Evolutionary conservation across 2,329 filamentous ascomycete species (phyloP), one percentile per base, ranked within the genome.

Genomic region (Pseudogymnoascus sp.): DNA sequence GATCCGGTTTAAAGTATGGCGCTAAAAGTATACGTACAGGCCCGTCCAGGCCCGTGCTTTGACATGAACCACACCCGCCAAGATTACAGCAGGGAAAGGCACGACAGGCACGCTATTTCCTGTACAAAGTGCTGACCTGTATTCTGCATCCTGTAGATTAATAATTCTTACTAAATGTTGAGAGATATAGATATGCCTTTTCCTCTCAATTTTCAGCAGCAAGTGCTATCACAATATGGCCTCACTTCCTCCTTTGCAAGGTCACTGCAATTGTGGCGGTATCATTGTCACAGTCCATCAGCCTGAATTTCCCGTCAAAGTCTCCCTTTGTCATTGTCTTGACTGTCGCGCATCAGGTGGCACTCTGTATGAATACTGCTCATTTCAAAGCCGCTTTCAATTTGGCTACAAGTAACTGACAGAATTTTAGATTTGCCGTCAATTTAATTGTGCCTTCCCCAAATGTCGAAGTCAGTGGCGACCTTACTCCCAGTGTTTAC

Each of bases 211-310:
- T 48, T 48, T 10, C 29, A 4, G 7, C 25, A 15, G 12, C 42
- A 29, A 29, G 10, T 48, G 13, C 29, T 48, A 27, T 44, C 25
- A 29, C 42, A 15, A 15, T 29, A 48, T 48, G 42, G 42, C 42
- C 13, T n/a, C 42, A 48, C 42, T 48, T 48, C 25, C 25, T 29
- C 42, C 25, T 15, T 29, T 48, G 27, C 13, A 48, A 29, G 64
- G 64, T 12, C 59, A 58, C 42, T 66, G 64, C 10, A 66, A 66
- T 29, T 66, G 63, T 42, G 64, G 64, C 0, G 51, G 39, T 15
- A 66, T 66, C 36, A 41, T 59, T 15, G 44, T 66, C 35, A 63
- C 61, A 4, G 59, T 65, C 25, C 63, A 51, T 31, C 39, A 60
- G n/a, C 36, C 48, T n/a, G 51, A 60, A 21, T 35, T 64, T 8